These are phyloP conservation scores for Pseudogymnoascus sp. DNA, from an alignment of 2,329 filamentous ascomycete genomes.

Conservation along the genomic window DNA sequence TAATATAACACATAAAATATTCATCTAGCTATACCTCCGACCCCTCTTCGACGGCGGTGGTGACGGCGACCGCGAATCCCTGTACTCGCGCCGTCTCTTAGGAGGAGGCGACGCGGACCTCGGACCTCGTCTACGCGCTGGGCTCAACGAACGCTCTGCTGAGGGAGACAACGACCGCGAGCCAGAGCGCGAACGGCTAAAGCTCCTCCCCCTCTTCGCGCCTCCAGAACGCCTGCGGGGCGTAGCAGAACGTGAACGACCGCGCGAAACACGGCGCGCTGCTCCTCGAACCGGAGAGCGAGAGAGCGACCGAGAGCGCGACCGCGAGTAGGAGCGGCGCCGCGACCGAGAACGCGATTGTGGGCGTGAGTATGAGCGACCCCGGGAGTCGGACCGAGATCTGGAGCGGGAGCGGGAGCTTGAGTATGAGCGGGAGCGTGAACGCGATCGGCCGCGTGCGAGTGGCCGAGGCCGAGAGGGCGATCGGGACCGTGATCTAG, in stretches of 20 bases:
- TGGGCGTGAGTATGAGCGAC: slow-evolving; percentile 28
- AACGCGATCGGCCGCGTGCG: slow-evolving; percentile 17
- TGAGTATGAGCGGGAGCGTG: slow-evolving; percentile 15
- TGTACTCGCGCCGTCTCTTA: slow-evolving; percentile 21
- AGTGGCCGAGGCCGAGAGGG: slow-evolving; percentile 15
- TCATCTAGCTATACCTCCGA: slow-evolving; percentile 19
- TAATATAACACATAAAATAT: slow-evolving; percentile 6
- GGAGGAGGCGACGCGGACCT: slow-evolving; percentile 20
- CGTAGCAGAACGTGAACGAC: slow-evolving; percentile 12
- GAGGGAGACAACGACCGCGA: neutral
- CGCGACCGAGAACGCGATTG: slow-evolving; percentile 22
- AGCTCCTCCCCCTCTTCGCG: slow-evolving; percentile 8
- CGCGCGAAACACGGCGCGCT: neutral
- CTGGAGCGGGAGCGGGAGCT: slow-evolving; percentile 18
- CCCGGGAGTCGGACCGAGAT: slow-evolving; percentile 10
- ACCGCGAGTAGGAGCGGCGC: slow-evolving; percentile 19
- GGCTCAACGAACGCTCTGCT: neutral
- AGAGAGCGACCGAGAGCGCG: slow-evolving; percentile 6
- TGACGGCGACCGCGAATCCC: slow-evolving; percentile 12
- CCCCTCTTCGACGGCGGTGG: slow-evolving; percentile 24
- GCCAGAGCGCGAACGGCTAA: neutral
- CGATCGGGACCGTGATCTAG: slow-evolving; percentile 21
- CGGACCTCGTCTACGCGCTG: slow-evolving; percentile 13
- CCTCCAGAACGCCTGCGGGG: slow-evolving; percentile 11
- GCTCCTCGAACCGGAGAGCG: slow-evolving; percentile 19